Percentiles rank a stretch among this genome's conserved stretches.
phyloP scores from a whole-genome alignment of 2,329 filamentous ascomycete species.

The Cordyceps pruinosa region DNA sequence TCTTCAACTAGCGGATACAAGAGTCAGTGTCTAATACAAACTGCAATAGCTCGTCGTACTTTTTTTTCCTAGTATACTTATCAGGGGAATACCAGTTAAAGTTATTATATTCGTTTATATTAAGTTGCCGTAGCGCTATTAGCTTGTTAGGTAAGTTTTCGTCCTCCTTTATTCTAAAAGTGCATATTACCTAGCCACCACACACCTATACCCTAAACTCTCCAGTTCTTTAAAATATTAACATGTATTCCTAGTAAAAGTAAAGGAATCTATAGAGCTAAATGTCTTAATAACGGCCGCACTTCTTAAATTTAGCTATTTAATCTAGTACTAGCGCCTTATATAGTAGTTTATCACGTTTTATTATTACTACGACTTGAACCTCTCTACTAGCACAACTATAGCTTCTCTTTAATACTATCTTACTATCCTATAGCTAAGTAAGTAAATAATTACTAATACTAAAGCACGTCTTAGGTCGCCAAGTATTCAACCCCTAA shows the following conservation, averaged over 20 bases:
- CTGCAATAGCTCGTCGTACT: background rate
- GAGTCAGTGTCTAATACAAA: background rate
- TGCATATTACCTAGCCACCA: background rate
- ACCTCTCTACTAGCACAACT: background rate
- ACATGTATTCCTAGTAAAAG: background rate
- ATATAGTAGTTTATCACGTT: background rate
- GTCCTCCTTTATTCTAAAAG: constrained; percentile 1
- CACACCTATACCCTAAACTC: constrained; percentile 1
- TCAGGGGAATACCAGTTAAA: background rate
- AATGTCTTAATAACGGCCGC: background rate
- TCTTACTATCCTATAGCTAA: background rate
- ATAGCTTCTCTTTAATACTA: background rate
- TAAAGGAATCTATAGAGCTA: background rate
- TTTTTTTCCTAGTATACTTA: background rate
- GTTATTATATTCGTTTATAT: background rate
- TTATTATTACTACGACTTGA: background rate
- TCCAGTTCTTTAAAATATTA: background rate
- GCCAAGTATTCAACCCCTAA: background rate
- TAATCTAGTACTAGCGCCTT: background rate
- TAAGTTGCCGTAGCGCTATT: background rate
- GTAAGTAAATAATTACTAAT: background rate
- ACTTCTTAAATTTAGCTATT: background rate
- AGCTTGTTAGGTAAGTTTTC: background rate
- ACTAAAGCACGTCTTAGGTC: background rate
- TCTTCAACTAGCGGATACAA: background rate